Base-by-base conservation (phyloP, 1,284 basidiomycete genomes). In the Moniliella sp. region DNA sequence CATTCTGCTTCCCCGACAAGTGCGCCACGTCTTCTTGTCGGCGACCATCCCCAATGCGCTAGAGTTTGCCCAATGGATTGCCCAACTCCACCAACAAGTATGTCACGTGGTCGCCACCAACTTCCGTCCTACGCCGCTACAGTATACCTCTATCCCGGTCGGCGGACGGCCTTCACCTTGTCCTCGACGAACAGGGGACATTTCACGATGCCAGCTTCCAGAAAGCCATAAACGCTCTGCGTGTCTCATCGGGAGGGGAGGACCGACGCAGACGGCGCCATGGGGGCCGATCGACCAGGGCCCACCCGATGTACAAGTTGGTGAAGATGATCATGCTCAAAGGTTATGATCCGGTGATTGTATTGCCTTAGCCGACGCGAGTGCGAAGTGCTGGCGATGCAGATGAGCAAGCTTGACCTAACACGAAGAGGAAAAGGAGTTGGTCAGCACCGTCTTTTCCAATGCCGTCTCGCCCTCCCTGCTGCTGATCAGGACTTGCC, bases 41-140 rank as follows among this genome's bases (percentile, higher is more conserved):
- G 88, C 91, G 34, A 99, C 91, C 15, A 97, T 99, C 38, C 91
- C 91, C 23, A 97, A 99, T 64, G 86, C 91, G 5, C 91, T 93
- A 81, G 83, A 99, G 60, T 99, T 99, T 48, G 84, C 88, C 25
- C 81, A 93, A 61, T 99, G 91, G 91, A 84, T 97, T 55, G 83
- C 78, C 64, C 78, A 84, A 57, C 84, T 78, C 1, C 91, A 97
- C 55, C 77, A 88, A 35, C 91, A 97, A 56, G 88, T 91, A 0
- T 97, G 91, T 62, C 91, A 99, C 60, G 82, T 99, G 51, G 88
- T 99, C 30, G 97, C 97, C 61, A 99, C 91, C 44, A 83, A 99
- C 64, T 97, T 93, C 67, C 75, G 91, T 27, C 91, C 91, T 1
- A 97, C 91, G 0, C 91, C 91, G 0, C 66, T 99, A 5, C 91